Percentiles rank a stretch among this genome's conserved stretches.
phyloP scores from a whole-genome alignment of 352 stramenopile genomes.

The Phytopythium chamaehyphon region DNA sequence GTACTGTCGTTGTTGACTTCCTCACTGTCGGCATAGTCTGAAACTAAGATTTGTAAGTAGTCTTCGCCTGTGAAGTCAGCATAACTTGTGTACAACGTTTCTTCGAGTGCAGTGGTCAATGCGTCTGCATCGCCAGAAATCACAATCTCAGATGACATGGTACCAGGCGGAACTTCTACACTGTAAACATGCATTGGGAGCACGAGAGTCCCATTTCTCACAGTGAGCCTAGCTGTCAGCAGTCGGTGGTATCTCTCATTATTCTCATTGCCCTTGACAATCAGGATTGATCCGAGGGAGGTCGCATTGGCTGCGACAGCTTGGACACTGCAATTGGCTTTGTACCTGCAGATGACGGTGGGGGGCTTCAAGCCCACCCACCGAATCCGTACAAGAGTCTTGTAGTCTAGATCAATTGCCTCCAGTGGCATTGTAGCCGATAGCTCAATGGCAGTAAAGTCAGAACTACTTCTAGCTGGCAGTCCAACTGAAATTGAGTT shows the following conservation, averaged over 20 bases:
- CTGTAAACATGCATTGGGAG: constrained; percentile 19
- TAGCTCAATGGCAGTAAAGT: not conserved
- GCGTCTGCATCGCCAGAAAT: constrained; percentile 13
- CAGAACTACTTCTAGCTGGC: not conserved
- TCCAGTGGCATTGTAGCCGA: not conserved
- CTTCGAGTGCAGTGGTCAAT: constrained; percentile 11
- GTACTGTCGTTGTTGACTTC: not conserved
- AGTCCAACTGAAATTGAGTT: not conserved
- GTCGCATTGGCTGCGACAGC: constrained; percentile 1
- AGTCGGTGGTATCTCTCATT: constrained; percentile 4
- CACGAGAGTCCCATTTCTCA: constrained; percentile 14
- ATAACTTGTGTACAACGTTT: constrained; percentile 10
- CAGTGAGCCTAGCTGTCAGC: constrained; percentile 13
- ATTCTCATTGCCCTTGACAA: constrained; percentile 6
- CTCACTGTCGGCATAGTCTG: not conserved
- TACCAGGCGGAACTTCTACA: constrained; percentile 13
- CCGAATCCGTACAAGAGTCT: not conserved
- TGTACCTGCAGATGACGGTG: not conserved
- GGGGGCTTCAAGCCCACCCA: not conserved
- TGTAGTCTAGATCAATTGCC: too few species aligned
- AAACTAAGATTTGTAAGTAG: not conserved
- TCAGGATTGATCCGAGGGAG: constrained; percentile 12
- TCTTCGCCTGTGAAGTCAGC: constrained; percentile 12
- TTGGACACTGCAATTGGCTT: constrained; percentile 1
- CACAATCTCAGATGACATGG: constrained; percentile 10